phyloP scores from a whole-genome alignment of 352 stramenopile genomes.

The Plasmopara muralis region DNA sequence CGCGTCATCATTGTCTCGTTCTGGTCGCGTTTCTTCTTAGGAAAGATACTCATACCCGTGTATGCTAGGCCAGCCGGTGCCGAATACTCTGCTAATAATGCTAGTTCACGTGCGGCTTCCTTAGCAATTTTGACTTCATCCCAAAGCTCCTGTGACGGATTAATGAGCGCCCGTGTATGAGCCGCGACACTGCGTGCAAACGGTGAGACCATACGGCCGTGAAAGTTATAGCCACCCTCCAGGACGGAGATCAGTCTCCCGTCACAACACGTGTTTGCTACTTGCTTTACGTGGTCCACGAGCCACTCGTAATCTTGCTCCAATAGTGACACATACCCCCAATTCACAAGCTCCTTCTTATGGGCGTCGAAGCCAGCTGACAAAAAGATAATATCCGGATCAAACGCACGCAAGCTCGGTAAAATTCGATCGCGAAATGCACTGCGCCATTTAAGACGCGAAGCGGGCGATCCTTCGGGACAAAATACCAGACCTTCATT shows the following conservation, averaged over 20 bases:
- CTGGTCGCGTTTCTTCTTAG: conserved; percentile 32
- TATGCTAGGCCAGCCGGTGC: conserved; percentile 7
- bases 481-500: conserved; percentile 61
- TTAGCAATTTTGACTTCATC: conserved; percentile 38
- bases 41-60: conserved; percentile 17
- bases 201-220: conserved; percentile 72
- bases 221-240: conserved; percentile 84
- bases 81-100: conserved; percentile 46
- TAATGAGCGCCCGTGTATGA: conserved; percentile 52
- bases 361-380: conserved; percentile 79
- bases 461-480: conserved; percentile 42
- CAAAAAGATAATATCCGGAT: conserved; percentile 76
- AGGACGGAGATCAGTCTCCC: conserved; percentile 78
- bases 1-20: conserved; percentile 11
- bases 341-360: conserved; percentile 76
- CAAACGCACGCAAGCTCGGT: conserved; percentile 46
- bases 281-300: conserved; percentile 58
- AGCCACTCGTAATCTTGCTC: conserved; percentile 86
- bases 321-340: conserved; percentile 63
- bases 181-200: conserved; percentile 75
- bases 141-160: conserved; percentile 42
- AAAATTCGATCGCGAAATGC: conserved; percentile 65
- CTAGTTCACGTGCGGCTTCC: conserved; percentile 43
- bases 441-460: conserved; percentile 68
- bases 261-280: conserved; percentile 64